Percentiles rank a stretch among this genome's conserved stretches.
phyloP scores from a whole-genome alignment of 768 basidiomycete genomes.

The Suillus ampliporus region DNA sequence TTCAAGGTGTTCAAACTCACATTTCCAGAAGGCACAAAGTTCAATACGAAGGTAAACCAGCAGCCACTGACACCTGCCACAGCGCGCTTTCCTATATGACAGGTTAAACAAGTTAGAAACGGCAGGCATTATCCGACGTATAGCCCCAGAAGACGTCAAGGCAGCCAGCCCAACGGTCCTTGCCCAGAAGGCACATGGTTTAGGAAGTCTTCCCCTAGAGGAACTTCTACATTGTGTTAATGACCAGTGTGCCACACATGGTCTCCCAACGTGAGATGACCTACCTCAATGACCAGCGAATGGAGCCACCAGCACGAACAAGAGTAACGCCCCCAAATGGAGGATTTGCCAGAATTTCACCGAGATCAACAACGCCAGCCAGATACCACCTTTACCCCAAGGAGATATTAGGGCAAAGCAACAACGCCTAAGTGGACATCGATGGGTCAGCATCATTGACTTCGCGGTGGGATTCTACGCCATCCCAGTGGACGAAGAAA shows the following conservation, averaged over 20 bases:
- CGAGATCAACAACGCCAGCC: no score
- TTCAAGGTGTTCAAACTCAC: conserved; percentile 41
- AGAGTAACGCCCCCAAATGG: no score
- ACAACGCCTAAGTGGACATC: no score
- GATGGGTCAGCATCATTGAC: no score
- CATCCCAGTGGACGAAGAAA: no score
- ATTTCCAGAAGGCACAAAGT: conserved; percentile 37
- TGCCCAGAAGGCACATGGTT: conserved; percentile 18
- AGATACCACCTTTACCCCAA: no score
- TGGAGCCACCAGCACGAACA: no score
- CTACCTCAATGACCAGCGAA: background rate
- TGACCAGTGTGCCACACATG: conserved; percentile 17
- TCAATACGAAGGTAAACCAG: conserved; percentile 38
- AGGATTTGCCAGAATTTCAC: no score
- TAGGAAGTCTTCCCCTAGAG: conserved; percentile 11
- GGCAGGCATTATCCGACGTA: conserved; percentile 34
- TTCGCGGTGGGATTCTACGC: no score
- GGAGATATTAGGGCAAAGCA: no score
- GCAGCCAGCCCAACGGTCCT: conserved; percentile 17
- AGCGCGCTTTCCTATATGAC: conserved; percentile 35
- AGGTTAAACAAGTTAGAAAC: conserved; percentile 40
- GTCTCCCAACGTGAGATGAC: background rate
- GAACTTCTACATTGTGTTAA: conserved; percentile 14
- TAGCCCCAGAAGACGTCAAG: conserved; percentile 17
- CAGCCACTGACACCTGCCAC: conserved; percentile 37